These are phyloP conservation scores for Reticulascus tulasneorum DNA, from an alignment of 2,329 filamentous ascomycete genomes.

Conservation along the genomic window DNA sequence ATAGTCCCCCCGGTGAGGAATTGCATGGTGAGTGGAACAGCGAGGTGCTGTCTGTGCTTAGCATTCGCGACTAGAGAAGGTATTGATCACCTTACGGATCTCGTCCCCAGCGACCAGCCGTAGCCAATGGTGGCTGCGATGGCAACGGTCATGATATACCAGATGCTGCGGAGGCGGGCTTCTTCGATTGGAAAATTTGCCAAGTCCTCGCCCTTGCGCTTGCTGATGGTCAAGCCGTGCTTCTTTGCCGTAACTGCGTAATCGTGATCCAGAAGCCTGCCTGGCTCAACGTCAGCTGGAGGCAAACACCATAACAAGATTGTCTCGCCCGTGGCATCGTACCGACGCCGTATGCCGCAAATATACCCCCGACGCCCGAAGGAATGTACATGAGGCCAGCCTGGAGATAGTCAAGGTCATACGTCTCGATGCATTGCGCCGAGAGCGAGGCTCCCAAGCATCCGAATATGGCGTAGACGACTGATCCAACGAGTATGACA, in stretches of 20 bases:
- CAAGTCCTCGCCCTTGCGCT: background rate
- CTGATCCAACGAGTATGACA: conserved; percentile 12
- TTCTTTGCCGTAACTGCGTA: background rate
- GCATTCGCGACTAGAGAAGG: background rate
- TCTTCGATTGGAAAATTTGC: conserved; percentile 48
- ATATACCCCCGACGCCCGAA: conserved; percentile 6
- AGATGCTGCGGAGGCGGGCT: conserved; percentile 38
- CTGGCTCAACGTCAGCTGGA: too few species aligned
- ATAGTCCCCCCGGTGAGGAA: conserved; percentile 12
- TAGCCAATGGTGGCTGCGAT: conserved; percentile 2
- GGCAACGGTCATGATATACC: conserved; percentile 4
- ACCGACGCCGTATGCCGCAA: background rate
- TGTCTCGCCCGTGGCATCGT: background rate
- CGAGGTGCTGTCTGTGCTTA: conserved; percentile 2
- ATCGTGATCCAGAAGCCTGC: background rate
- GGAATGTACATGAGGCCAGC: conserved; percentile 13
- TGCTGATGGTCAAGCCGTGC: background rate
- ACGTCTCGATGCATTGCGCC: conserved; percentile 11
- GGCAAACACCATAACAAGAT: background rate
- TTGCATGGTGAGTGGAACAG: conserved; percentile 11
- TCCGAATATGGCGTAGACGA: conserved; percentile 12
- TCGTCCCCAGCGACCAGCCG: conserved; percentile 3
- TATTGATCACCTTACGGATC: background rate
- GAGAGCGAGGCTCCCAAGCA: conserved; percentile 4
- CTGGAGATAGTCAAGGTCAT: conserved; percentile 13